A percentile compares a stretch with the other conserved stretches of the same genome.
These are phyloP conservation scores for Cladorrhinum samala DNA, from an alignment of 495 filamentous ascomycete species.

Conservation along the genomic window DNA sequence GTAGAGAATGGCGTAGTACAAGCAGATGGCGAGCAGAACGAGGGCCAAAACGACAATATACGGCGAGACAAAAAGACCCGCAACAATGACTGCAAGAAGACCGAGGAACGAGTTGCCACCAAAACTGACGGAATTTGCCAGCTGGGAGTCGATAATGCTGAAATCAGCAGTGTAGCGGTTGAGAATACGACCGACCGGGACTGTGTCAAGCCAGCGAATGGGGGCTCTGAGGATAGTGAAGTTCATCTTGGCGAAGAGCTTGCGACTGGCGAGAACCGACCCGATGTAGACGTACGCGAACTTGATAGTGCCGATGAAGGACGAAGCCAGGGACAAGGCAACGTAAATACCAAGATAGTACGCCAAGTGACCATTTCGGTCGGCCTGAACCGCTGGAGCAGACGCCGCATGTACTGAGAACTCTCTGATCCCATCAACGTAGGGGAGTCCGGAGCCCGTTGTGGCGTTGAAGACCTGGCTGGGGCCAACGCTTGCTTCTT, in stretches of 20 bases:
- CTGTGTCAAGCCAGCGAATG: slow-evolving; percentile 73
- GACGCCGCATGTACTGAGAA: slow-evolving; percentile 27
- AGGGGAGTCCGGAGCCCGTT: slow-evolving; percentile 26
- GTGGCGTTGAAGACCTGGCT: slow-evolving; percentile 13
- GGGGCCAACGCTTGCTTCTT: slow-evolving; percentile 18
- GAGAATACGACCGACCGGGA: slow-evolving; percentile 68
- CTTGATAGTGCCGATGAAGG: slow-evolving; percentile 50
- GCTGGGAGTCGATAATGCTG: slow-evolving; percentile 57
- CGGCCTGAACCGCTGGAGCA: slow-evolving; percentile 14
- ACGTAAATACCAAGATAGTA: slow-evolving; percentile 69
- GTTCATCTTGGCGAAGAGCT: slow-evolving; percentile 58
- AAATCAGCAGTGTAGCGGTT: slow-evolving; percentile 82
- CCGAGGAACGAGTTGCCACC: slow-evolving; percentile 45
- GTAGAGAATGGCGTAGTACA: slow-evolving; percentile 54
- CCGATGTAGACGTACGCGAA: slow-evolving; percentile 54
- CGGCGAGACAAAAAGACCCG: slow-evolving; percentile 57
- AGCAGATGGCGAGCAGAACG: slow-evolving; percentile 48
- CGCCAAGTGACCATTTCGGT: slow-evolving; percentile 33
- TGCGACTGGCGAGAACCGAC: slow-evolving; percentile 57
- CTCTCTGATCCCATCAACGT: slow-evolving; percentile 34
- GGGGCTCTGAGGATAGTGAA: slow-evolving; percentile 63
- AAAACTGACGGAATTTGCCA: slow-evolving; percentile 55
- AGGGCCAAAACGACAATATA: slow-evolving; percentile 54
- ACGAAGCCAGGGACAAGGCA: slow-evolving; percentile 50
- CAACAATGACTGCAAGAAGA: slow-evolving; percentile 53